Percentiles rank a stretch among this genome's conserved stretches.
Conservation (phyloP, 202 grass and related monocot genomes). For the Panicum hallii region DNA sequence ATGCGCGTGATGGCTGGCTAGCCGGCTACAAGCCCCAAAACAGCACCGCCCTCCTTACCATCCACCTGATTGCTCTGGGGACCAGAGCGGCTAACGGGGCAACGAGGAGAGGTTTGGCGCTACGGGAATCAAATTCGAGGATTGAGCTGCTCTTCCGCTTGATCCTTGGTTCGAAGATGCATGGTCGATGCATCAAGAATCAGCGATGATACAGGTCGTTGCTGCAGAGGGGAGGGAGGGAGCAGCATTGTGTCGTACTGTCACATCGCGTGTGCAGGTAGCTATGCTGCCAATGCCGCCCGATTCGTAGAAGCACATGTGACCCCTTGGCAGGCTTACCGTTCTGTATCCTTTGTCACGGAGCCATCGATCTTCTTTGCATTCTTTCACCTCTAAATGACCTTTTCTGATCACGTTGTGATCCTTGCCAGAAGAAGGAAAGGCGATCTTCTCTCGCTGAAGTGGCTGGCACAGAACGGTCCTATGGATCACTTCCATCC, state of each 20-base stretch:
- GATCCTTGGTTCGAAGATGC: no score
- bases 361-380: background rate
- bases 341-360: background rate
- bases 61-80: background rate
- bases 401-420: background rate
- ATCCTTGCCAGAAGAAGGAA: conserved; percentile 17
- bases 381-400: background rate
- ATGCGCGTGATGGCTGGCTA: conserved; percentile 14
- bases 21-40: background rate
- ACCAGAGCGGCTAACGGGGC: background rate
- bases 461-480: background rate
- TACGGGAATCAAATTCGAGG: background rate
- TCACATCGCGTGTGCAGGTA: background rate
- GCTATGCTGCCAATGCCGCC: background rate
- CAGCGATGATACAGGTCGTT: background rate
- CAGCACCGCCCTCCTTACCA: background rate
- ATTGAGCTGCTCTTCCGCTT: background rate
- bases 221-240: background rate
- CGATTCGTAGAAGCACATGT: background rate
- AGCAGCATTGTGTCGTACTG: background rate
- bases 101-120: background rate
- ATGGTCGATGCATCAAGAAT: background rate
- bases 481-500: background rate
- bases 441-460: background rate
- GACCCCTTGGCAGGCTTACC: background rate